Base-by-base conservation (phyloP, 2,329 filamentous ascomycete genomes). In the Colletotrichum musicola region DNA sequence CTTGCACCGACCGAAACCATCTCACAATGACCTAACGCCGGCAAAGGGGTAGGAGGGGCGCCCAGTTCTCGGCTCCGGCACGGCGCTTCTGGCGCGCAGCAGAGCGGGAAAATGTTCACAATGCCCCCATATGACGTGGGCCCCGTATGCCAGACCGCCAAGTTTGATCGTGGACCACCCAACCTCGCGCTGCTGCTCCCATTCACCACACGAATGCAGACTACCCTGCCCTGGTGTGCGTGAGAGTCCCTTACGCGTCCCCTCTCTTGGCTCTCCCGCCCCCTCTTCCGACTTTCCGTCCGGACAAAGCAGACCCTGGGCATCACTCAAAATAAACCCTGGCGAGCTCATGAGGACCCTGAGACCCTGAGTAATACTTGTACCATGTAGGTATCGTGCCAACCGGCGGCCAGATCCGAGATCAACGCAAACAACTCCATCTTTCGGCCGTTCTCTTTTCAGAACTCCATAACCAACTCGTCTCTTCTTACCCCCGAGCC, bases 41-140 rank as follows among this genome's bases (percentile, higher is more conserved):
- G 62, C 62, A 65, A 55, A 65, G 42, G 65, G 22, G 22, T 25
- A 25, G 22, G 22, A 25, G 22, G 62, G 65, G 30, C 62, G 18
- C 42, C 47, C 55, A 42, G 61, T 56, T 56, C 66, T 65, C 66
- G 66, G 62, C 65, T 61, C 62, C 61, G 62, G 65, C 16, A 42
- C 40, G 40, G 40, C 40, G 40, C 61, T 10, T 35, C 30, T 35
- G 30, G 30, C 30, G 30, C 30, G 30, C 30, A 35, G 30, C 57
- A 49, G n/a, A 25, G 44, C 20, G 40, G 35, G 40, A 27, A 58
- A 58, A n/a, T 25, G n/a, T 25, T n/a, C 56, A 47, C 30, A 20
- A n/a, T 49, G 25, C 25, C 42, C 40, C 56, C 20, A 22, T 57
- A 60, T 68, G 65, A 68, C 55, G 61, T 68, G 55, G 54, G 53